A percentile compares a stretch with the other conserved stretches of the same genome.
Conservation (phyloP, 2,329 filamentous ascomycete genomes). For the Trichocomaceae sp. region DNA sequence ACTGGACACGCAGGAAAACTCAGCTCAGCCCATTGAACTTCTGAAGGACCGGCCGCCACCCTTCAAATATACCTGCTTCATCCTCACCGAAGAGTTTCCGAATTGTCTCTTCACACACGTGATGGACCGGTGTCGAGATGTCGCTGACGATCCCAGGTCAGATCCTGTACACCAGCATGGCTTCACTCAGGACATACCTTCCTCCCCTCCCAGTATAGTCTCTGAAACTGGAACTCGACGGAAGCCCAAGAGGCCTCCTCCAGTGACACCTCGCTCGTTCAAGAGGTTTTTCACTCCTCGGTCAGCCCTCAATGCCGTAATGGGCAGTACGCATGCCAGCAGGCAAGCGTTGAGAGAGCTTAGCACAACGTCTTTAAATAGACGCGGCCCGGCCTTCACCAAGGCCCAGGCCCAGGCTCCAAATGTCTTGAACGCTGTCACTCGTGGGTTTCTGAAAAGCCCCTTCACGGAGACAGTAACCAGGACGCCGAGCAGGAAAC, state of each 20-base stretch:
- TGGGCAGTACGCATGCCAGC: conserved; percentile 34
- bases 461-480: conserved; percentile 25
- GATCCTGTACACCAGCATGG: conserved; percentile 12
- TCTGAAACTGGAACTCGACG: conserved; percentile 32
- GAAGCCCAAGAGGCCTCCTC: conserved; percentile 40
- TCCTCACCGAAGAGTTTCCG: neutral
- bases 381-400: conserved; percentile 37
- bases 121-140: conserved; percentile 9
- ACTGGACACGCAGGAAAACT: neutral
- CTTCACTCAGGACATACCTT: conserved; percentile 31
- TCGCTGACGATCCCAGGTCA: conserved; percentile 7
- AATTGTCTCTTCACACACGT: neutral
- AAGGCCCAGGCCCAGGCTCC: conserved; percentile 28
- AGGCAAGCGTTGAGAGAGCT: conserved; percentile 42
- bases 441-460: conserved; percentile 20
- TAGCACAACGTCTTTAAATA: conserved; percentile 38
- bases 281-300: conserved; percentile 47
- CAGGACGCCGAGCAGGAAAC: conserved; percentile 39
- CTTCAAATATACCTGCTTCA: neutral
- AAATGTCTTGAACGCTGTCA: conserved; percentile 6
- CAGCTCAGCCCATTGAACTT: too few relatives aligned
- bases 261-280: conserved; percentile 47
- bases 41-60: neutral
- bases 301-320: conserved; percentile 32
- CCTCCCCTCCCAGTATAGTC: conserved; percentile 37